Conservation (phyloP, 2,329 filamentous ascomycete species). For the Colletotrichum sublineola region DNA sequence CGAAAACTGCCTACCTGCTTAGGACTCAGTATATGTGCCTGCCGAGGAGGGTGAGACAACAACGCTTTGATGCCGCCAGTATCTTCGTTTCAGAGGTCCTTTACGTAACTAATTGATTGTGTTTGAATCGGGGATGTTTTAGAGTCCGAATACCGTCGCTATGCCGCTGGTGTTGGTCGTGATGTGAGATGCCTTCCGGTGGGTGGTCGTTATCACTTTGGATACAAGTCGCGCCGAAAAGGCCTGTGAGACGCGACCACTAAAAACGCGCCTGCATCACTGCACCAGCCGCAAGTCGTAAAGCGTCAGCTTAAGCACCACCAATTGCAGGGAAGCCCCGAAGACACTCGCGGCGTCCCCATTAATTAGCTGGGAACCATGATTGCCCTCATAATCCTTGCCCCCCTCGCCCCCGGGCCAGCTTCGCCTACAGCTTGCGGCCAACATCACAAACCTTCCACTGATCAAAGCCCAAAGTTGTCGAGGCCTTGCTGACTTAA, state of each 20-base stretch:
- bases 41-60: conserved; percentile 22
- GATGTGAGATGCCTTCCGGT: conserved; percentile 9
- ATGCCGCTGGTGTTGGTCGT: conserved; percentile 3
- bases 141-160: not conserved
- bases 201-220: conserved; percentile 35
- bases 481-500: not conserved
- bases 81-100: not conserved
- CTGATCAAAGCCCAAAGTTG: conserved; percentile 9
- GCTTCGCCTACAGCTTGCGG: conserved; percentile 28
- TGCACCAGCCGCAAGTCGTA: conserved; percentile 12
- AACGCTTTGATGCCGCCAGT: not conserved
- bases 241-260: conserved; percentile 45
- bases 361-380: conserved; percentile 25
- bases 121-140: not conserved
- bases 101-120: not conserved
- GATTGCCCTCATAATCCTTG: conserved; percentile 23
- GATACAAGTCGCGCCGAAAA: conserved; percentile 39
- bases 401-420: not conserved
- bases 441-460: not conserved
- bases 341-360: conserved; percentile 3
- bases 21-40: conserved; percentile 16
- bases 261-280: conserved; percentile 34
- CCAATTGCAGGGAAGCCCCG: conserved; percentile 33
- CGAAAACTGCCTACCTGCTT: conserved; percentile 8
- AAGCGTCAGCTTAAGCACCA: conserved; percentile 30